Conservation (phyloP, 2,329 filamentous ascomycete genomes). For the Diplodia mutila region DNA sequence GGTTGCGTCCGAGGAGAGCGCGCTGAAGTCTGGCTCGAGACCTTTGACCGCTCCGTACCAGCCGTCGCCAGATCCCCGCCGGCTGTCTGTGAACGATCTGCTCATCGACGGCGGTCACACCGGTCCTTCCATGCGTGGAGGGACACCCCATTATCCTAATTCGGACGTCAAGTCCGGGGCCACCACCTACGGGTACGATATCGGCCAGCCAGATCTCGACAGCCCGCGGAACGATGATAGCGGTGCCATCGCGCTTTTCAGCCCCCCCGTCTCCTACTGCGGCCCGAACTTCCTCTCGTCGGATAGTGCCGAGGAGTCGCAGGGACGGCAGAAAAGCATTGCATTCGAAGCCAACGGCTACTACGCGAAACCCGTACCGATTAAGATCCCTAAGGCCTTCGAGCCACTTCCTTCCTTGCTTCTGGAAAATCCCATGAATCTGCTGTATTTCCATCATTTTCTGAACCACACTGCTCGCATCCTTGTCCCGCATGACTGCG, state of each 20-base stretch:
- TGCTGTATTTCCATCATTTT: conserved; percentile 75
- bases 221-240: conserved; percentile 71
- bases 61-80: conserved; percentile 49
- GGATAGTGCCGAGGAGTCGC: conserved; percentile 38
- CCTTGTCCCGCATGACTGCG: conserved; percentile 64
- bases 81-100: conserved; percentile 69
- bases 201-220: conserved; percentile 71
- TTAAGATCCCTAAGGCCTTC: conserved; percentile 63
- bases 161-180: conserved; percentile 20
- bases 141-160: conserved; percentile 17
- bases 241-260: conserved; percentile 60
- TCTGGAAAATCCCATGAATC: conserved; percentile 75
- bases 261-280: conserved; percentile 37
- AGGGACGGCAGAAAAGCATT: conserved; percentile 51
- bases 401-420: conserved; percentile 62
- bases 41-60: conserved; percentile 35
- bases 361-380: conserved; percentile 69
- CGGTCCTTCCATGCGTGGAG: conserved; percentile 30
- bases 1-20: conserved; percentile 41
- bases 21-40: conserved; percentile 31
- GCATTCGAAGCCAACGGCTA: conserved; percentile 67
- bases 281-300: conserved; percentile 26
- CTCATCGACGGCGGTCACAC: conserved; percentile 41
- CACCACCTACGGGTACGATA: conserved; percentile 70
- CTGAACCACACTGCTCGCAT: conserved; percentile 78